Evolutionary conservation across 2,329 filamentous ascomycete species (phyloP), one percentile per base, ranked within the genome.

Genomic region (Verticillium alfalfae): DNA sequence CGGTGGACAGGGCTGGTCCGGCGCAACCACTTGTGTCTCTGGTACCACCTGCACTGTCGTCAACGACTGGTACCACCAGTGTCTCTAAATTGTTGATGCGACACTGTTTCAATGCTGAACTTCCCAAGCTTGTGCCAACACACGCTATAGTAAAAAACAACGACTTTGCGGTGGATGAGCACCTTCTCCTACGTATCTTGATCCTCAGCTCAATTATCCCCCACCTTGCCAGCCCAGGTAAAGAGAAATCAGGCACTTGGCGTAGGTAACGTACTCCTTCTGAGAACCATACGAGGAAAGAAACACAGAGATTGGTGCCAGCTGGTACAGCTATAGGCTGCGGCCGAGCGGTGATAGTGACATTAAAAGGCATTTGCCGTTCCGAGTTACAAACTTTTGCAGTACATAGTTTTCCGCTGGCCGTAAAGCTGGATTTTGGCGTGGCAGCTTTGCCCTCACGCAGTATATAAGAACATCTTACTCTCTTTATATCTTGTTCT

Each of bases 41-140:
- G 72, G 72, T 12, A 73, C 62, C 41, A 77, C 70, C 18, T 80
- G 77, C 70, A 70, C 65, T 38, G 70, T 68, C 57, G 39, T 70
- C 60, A 80, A 79, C 67, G 69, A 71, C 52, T 79, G 67, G 64
- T 80, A 79, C 70, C 75, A 61, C n/a, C 77, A 80, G 67, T 80
- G 78, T 66, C 45, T 52, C 45, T 52, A 52, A 22, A 52, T 52
- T 31, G 26, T 31, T 31, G 26, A 5, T 31, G 5, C 26, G 26
- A 31, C 26, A 31, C 3, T 5, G 5, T 5, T 31, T 31, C 26
- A 31, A 4, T 5, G 26, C 26, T 31, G 26, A 31, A 31, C 3
- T 5, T 31, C 4, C 26, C 26, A 31, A 31, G 26, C 26, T 31
- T 31, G 26, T 31, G 26, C 26, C 26, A 31, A 31, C 26, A 31